Evolutionary conservation across 805 yeast genomes (phyloP), one percentile per base, ranked within the genome.

Genomic region (Sugiyamaella lignohabitans): DNA sequence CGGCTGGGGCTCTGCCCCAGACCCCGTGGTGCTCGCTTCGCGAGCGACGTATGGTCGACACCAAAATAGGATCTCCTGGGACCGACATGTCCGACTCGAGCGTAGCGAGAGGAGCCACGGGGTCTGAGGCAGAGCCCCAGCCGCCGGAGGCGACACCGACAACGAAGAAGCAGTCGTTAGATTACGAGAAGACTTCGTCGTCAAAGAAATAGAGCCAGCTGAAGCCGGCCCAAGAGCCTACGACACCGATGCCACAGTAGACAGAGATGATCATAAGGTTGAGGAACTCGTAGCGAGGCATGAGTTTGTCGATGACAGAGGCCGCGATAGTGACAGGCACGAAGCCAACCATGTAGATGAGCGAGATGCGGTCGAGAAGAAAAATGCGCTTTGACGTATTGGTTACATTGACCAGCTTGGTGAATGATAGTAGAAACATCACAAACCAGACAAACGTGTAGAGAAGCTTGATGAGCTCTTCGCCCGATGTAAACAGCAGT

Each of bases 201-300:
- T 84, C 89, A 46, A 86, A 79, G 62, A 87, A 86, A 60, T 86
- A 89, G 45, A 85, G 67, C 96, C 96, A 89, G 50, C 85, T 80
- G 54, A 88, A 76, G 5, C 94, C 93, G 53, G 83, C 75, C 95
- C 96, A 93, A 42, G 95, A 79, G 39, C 86, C 73, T 5, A 89
- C 70, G 4, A 93, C 79, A 2, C 98, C 99, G 16, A 86, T 50
- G 0, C 87, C 78, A 63, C 97, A 87, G 65, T 91, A 91, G 4
- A 87, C 82, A 53, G 96, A 86, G 48, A 87, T 76, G 8, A 80
- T 67, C 87, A 93, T 87, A 53, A 91, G 70, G 40, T 86, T 79
- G 48, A 86, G 65, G 59, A 88, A 91, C 63, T 87, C 86, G 49
- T 78, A 74, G 55, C 71, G 76, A 45, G 75, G 74, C 50, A 86